Evolutionary conservation across 2,329 filamentous ascomycete genomes (phyloP).

Genomic region (Akanthomyces lecanii): DNA sequence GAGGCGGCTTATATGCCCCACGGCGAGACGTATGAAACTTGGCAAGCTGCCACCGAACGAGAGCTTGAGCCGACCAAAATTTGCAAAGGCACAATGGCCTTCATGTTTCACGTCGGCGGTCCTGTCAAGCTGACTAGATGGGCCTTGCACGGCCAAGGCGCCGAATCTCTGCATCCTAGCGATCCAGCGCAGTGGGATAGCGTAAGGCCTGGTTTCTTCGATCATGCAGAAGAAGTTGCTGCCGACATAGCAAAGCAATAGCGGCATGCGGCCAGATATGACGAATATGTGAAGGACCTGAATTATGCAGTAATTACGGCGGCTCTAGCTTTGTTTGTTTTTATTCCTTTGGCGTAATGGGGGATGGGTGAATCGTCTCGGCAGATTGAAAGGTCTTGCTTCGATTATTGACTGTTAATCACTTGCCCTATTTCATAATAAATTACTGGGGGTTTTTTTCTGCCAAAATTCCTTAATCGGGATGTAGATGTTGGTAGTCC

Average conservation of each 20-base stretch:
- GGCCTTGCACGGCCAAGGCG: conserved; percentile 23
- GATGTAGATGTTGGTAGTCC: background rate
- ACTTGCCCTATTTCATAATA: background rate
- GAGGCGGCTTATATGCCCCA: conserved; percentile 34
- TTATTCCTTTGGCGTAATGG: background rate
- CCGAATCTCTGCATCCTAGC: conserved; percentile 20
- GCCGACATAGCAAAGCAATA: conserved; percentile 19
- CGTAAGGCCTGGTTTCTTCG: conserved; percentile 26
- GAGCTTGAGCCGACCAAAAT: conserved; percentile 40
- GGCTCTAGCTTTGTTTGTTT: background rate
- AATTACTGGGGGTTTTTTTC: background rate
- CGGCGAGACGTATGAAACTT: conserved; percentile 31
- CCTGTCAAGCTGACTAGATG: conserved; percentile 25
- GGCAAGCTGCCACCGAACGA: conserved; percentile 24
- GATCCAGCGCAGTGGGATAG: conserved; percentile 23
- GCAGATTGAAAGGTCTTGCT: background rate
- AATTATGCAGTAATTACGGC: background rate
- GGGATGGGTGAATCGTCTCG: background rate
- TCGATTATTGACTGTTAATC: background rate
- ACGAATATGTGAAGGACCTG: background rate
- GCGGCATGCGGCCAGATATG: background rate
- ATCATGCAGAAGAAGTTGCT: conserved; percentile 25
- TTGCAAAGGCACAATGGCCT: conserved; percentile 43
- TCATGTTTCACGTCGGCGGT: conserved; percentile 40
- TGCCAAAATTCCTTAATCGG: background rate